Evolutionary conservation across 176 grass and related monocot genomes (phyloP), one percentile per base, ranked within the genome.

Genomic region (Puya raimondii): DNA sequence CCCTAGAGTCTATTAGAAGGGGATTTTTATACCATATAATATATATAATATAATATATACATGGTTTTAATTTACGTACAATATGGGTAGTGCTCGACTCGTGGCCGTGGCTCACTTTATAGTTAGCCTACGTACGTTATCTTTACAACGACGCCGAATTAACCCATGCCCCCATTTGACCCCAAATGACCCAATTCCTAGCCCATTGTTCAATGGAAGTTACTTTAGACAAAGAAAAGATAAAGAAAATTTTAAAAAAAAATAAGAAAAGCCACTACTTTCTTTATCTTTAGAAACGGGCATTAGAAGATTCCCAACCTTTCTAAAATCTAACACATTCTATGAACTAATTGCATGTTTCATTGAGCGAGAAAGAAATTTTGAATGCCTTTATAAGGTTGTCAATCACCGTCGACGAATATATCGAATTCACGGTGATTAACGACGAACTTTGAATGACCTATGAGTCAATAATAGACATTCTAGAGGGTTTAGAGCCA

Each of bases 91-190:
- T 76, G 70, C 20, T 12, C 49, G 78, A 80, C 72, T 83, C 75
- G 81, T 83, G 89, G 89, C 74, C 22, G 42, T 15, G 58, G 77
- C 80, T 83, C 78, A 79, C 27, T 27, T 66, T 65, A 14, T 71
- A 33, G 53, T 78, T 83, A n/a, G 16, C 51, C 63, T 81, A 70
- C 73, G 67, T 81, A 70, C 70, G 56, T 69, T 59, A 51, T 80
- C 73, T 87, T 92, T 81, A 83, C 79, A 91, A 81, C 79, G 63
- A 87, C 51, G 73, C 74, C 78, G 10, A 80, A 75, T 79, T 82
- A 81, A 82, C 83, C 76, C 17, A 51, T 57, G 51, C 69, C 57
- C 59, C 47, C 2, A n/a, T 26, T 26, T 26, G 1, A 26, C 25
- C 25, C 2, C n/a, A 47, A 20, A 27, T 49, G 57, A 70, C 50